Evolutionary conservation across 495 filamentous ascomycete genomes (phyloP), one percentile per base, ranked within the genome.

Genomic region (Thozetella sp.): DNA sequence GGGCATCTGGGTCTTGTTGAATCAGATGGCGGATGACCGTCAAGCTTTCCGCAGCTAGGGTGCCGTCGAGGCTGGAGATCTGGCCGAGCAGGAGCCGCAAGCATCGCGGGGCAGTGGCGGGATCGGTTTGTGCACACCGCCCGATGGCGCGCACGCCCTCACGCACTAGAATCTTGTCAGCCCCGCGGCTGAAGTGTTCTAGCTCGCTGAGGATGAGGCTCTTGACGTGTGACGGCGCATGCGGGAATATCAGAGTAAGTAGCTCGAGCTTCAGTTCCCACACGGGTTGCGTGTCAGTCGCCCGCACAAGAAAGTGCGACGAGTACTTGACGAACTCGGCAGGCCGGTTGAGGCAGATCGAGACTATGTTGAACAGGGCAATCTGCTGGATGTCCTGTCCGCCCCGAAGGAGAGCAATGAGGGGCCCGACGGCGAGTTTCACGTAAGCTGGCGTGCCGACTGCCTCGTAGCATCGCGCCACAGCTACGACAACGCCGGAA

Each of bases 21-120:
- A 99, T 97, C 25, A 99, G 84, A 74, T 97, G 95, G 4, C 95
- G 87, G 51, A 99, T 92, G 1, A 97, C 93, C 6, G 94, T 97
- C 62, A 98, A 72, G 12, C 91, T 91, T 63, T 97, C 95, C 4
- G 93, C 93, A 0, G 93, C 93, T 2, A 98, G 83, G 11, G 89
- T 92, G 4, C 91, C 90, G 65, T 97, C 92, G 17, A 91, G 76
- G 69, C 88, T 92, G 46, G 90, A 90, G 57, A 98, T 90, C 63
- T 97, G 93, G 37, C 84, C 81, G 6, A 99, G 79, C 0, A 99
- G 83, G 6, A 99, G 83, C 2, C 84, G 83, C 26, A 99, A 76
- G 68, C 95, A 98, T 54, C 93, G 81, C 2, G 81, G 78, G 11
- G 92, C 87, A 15, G 91, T 90, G 25, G 75, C 75, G 3, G 83